Base-by-base conservation (phyloP, 495 filamentous ascomycete genomes). In the Xylaria grammica region DNA sequence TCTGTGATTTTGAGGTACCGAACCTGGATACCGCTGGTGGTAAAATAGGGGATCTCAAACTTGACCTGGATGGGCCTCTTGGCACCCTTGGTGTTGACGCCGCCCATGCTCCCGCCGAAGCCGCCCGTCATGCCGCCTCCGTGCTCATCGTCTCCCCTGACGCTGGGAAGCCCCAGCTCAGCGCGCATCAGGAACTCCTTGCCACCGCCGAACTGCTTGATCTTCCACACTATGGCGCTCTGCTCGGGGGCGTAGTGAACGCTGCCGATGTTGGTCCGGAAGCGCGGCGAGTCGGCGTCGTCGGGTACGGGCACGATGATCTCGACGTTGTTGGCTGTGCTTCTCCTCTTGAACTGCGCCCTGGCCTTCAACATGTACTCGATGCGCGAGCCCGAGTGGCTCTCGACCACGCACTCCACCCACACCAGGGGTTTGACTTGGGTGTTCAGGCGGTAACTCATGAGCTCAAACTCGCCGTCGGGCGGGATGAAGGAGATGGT, bases 161-260 rank as follows among this genome's bases (percentile, higher is more conserved):
- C 96, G 42, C 91, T 95, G 0, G 96, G 95, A 17, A 98, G 80
- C 13, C 94, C 94, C 17, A 99, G 85, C 77, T 99, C 96, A n/a
- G 96, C 96, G 49, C 95, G 90, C 96, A 99, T 99, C 67, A 99
- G 86, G 76, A 99, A 99, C 72, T 99, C 96, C 78, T 99, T 99
- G 66, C 89, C 89, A 55, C 96, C 96, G 7, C 95, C 96, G 74
- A 99, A 99, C 71, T 99, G 96, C 84, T 99, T 99, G 81, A 99
- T 99, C 84, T 98, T 98, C 96, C 96, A 99, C 65, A 99, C 88
- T 65, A 99, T 99, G 34, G 96, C 94, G 45, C 92, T 94, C 72
- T 96, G 92, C 76, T 99, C 96, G 8, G 96, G 96, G 11, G 94
- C 94, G 75, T 99, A 99, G 78, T 98, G 95, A n/a, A 99, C 96